phyloP scores from a whole-genome alignment of 2,329 filamentous ascomycete genomes.

The Periconia macrospinosa region DNA sequence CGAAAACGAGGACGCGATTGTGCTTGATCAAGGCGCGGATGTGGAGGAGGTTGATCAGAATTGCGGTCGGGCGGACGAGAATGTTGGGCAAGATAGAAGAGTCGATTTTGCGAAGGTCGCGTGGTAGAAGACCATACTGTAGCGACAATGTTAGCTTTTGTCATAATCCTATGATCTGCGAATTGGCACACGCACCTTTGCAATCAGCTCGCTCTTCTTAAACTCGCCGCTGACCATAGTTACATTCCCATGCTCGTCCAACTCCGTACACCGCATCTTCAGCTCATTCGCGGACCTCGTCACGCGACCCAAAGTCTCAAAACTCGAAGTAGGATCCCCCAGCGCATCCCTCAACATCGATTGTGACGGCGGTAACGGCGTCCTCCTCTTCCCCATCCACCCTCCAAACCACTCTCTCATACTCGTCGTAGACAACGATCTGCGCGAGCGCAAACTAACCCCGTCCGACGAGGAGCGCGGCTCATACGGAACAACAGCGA shows the following conservation, averaged over 20 bases:
- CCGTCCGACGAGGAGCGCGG: not conserved
- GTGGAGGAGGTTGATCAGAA: constrained; percentile 94
- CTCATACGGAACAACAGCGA: not conserved
- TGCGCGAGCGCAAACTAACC: not conserved
- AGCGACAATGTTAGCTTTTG: constrained; percentile 11
- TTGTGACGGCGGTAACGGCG: constrained; percentile 59
- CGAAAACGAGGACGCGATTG: constrained; percentile 91
- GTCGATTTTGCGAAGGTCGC: constrained; percentile 96
- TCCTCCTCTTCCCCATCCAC: constrained; percentile 39
- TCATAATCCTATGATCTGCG: not conserved
- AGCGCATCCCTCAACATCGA: constrained; percentile 52
- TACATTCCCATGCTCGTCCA: constrained; percentile 88
- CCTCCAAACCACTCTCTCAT: constrained; percentile 23
- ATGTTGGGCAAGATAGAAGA: constrained; percentile 95
- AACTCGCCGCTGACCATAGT: constrained; percentile 94
- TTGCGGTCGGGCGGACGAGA: constrained; percentile 87
- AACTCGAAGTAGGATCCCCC: constrained; percentile 55
- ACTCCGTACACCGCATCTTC: constrained; percentile 88
- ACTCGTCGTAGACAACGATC: constrained; percentile 8
- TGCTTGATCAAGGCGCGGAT: constrained; percentile 94
- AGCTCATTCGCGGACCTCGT: constrained; percentile 83
- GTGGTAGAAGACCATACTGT: constrained; percentile 87
- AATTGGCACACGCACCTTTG: constrained; percentile 63
- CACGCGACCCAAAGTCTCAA: constrained; percentile 63
- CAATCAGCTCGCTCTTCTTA: constrained; percentile 95